A percentile compares a stretch with the other conserved stretches of the same genome.
These are phyloP conservation scores for Cocos nucifera DNA, from an alignment of 176 grass and related monocot genomes.

Conservation along the genomic window DNA sequence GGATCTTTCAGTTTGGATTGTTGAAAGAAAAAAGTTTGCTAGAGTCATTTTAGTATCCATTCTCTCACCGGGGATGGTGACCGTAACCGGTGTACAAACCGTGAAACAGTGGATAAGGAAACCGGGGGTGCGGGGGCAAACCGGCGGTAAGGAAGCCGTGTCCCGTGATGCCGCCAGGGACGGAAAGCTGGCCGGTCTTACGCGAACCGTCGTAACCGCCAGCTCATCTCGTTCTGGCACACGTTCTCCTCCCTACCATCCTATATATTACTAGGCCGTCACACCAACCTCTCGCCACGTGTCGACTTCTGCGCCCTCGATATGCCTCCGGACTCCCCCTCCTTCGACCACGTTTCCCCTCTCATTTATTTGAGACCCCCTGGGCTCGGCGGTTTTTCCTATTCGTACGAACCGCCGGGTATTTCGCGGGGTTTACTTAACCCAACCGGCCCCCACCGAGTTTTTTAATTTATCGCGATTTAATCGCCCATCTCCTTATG, in stretches of 20 bases:
- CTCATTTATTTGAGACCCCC: neutral
- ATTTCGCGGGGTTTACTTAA: too few relatives aligned
- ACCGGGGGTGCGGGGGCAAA: too few relatives aligned
- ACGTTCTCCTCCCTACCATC: neutral
- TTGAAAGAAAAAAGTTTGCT: too few relatives aligned
- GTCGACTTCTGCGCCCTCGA: neutral
- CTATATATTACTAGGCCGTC: neutral
- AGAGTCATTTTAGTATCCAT: too few relatives aligned
- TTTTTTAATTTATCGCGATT: too few relatives aligned
- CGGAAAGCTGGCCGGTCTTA: neutral
- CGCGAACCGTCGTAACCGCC: slow-evolving; percentile 1
- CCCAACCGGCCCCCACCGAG: too few relatives aligned
- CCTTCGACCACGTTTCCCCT: neutral
- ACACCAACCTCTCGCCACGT: slow-evolving; percentile 21
- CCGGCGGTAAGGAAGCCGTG: too few relatives aligned
- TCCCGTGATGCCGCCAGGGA: neutral
- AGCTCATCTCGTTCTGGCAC: slow-evolving; percentile 1
- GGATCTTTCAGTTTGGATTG: too few relatives aligned
- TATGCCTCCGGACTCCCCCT: neutral
- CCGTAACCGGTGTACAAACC: too few relatives aligned
- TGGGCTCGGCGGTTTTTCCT: slow-evolving; percentile 13
- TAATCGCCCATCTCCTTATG: too few relatives aligned
- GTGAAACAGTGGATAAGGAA: too few relatives aligned
- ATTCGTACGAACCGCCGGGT: slow-evolving; percentile 7
- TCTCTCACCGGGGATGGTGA: too few relatives aligned